phyloP scores from a whole-genome alignment of 805 yeast species.

The Teunomyces aglyptinius region DNA sequence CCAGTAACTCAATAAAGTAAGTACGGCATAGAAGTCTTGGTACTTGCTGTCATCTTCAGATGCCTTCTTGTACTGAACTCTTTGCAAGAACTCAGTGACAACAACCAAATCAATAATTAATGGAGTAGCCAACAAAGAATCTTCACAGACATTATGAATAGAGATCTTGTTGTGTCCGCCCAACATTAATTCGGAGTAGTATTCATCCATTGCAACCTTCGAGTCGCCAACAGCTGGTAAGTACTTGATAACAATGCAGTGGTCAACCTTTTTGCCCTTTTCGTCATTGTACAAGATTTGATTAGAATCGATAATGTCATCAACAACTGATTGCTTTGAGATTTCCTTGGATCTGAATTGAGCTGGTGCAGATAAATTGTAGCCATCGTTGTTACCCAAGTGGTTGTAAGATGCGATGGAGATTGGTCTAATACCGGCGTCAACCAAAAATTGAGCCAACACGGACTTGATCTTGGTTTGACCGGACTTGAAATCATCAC shows the following conservation, averaged over 20 bases:
- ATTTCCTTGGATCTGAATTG: slow-evolving; percentile 96
- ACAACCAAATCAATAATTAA: slow-evolving; percentile 87
- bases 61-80: slow-evolving; percentile 73
- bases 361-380: slow-evolving; percentile 83
- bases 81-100: slow-evolving; percentile 84
- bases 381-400: slow-evolving; percentile 95
- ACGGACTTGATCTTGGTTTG: slow-evolving; percentile 97
- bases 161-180: slow-evolving; percentile 96
- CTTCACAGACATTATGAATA: slow-evolving; percentile 95
- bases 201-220: slow-evolving; percentile 98
- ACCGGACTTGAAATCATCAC: slow-evolving; percentile 96
- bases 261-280: slow-evolving; percentile 77
- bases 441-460: slow-evolving; percentile 91
- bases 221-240: slow-evolving; percentile 93
- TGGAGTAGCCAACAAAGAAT: slow-evolving; percentile 91
- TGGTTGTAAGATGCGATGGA: slow-evolving; percentile 96
- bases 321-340: slow-evolving; percentile 88
- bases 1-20: slow-evolving; percentile 90
- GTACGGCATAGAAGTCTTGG: slow-evolving; percentile 75
- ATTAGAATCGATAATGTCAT: slow-evolving; percentile 89
- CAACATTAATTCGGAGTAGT: slow-evolving; percentile 93
- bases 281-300: slow-evolving; percentile 79
- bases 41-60: slow-evolving; percentile 43
- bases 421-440: slow-evolving; percentile 93
- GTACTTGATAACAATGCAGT: slow-evolving; percentile 93